Evolutionary conservation across 2,329 filamentous ascomycete genomes (phyloP).

Genomic region (Volutella citrinella): DNA sequence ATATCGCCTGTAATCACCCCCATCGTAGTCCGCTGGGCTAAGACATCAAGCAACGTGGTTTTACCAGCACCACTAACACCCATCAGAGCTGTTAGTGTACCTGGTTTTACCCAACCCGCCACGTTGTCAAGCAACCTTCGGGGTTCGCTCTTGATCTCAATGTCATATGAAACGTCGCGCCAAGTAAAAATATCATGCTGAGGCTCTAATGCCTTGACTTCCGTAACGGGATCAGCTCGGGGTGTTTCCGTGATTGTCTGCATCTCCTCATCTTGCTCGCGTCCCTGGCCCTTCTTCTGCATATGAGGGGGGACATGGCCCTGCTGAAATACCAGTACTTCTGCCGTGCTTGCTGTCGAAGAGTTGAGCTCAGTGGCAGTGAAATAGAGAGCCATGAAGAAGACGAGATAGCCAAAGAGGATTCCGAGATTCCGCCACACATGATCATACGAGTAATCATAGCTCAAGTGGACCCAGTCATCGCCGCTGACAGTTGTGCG

Average conservation of each 20-base stretch:
- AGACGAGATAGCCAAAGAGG: slow-evolving; percentile 56
- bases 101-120: slow-evolving; percentile 86
- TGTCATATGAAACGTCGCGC: slow-evolving; percentile 69
- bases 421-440: slow-evolving; percentile 65
- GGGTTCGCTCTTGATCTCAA: slow-evolving; percentile 69
- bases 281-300: too few species aligned
- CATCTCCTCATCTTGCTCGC: not conserved
- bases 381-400: slow-evolving; percentile 60
- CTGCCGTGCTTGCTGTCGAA: slow-evolving; percentile 51
- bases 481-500: slow-evolving; percentile 51
- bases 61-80: slow-evolving; percentile 52
- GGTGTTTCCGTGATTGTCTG: slow-evolving; percentile 12
- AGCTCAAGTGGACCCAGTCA: slow-evolving; percentile 50
- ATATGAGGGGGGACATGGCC: slow-evolving; percentile 41
- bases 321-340: slow-evolving; percentile 41
- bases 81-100: slow-evolving; percentile 78
- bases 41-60: slow-evolving; percentile 41
- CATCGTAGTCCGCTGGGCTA: slow-evolving; percentile 51
- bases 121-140: slow-evolving; percentile 76
- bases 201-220: too few species aligned
- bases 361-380: slow-evolving; percentile 59
- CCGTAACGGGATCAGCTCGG: too few species aligned
- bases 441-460: slow-evolving; percentile 49
- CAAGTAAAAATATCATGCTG: too few species aligned
- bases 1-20: slow-evolving; percentile 65